Evolutionary conservation across 768 basidiomycete genomes (phyloP).

Genomic region (Rhizopogon vinicolor): DNA sequence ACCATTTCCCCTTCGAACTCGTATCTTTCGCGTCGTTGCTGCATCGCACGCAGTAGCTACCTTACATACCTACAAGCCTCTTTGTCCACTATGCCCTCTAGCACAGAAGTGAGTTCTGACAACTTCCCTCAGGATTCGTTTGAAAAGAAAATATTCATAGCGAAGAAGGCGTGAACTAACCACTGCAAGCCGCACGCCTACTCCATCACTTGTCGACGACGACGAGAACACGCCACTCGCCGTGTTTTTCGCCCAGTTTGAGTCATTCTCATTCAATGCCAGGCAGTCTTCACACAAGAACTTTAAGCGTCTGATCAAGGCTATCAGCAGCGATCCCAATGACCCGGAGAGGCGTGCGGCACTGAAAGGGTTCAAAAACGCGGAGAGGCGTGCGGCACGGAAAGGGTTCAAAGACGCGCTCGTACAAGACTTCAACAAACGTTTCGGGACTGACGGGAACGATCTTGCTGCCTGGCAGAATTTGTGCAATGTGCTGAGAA

Average conservation of each 20-base stretch:
- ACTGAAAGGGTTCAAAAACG: too few relatives aligned
- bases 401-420: slow-evolving; percentile 3
- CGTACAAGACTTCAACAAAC: slow-evolving; percentile 5
- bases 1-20: too few relatives aligned
- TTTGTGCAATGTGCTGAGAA: too few relatives aligned
- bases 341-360: background rate
- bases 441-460: slow-evolving; percentile 7
- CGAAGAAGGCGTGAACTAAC: background rate
- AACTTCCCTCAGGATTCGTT: too few relatives aligned
- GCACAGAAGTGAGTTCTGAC: background rate
- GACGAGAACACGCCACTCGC: background rate
- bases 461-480: too few relatives aligned
- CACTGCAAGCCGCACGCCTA: background rate
- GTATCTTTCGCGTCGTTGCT: too few relatives aligned
- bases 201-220: background rate
- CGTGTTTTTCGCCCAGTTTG: background rate
- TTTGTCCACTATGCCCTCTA: background rate
- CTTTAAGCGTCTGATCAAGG: background rate
- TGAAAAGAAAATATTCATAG: background rate
- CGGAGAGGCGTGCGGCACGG: too few relatives aligned
- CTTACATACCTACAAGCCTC: background rate
- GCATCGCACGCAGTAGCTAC: too few relatives aligned
- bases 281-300: background rate
- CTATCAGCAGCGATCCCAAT: background rate
- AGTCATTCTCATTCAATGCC: background rate